Evolutionary conservation across 768 basidiomycete genomes (phyloP).

Genomic region (Crassisporium funariophilum): DNA sequence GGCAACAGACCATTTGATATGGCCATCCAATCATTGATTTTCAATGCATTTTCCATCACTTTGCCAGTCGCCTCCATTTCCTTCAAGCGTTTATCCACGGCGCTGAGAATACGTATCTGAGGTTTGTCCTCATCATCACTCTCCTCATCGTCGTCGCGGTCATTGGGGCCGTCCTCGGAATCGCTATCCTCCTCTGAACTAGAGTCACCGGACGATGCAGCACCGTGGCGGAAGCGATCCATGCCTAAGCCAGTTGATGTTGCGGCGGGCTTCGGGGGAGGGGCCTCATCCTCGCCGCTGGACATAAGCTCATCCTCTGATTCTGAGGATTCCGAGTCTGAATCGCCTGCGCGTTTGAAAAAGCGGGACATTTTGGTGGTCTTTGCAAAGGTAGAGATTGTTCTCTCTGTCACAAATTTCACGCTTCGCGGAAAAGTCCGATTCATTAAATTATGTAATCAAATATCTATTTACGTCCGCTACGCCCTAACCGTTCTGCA

Average conservation of each 20-base stretch:
- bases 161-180: constrained; percentile 52
- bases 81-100: constrained; percentile 87
- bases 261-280: constrained; percentile 47
- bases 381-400: constrained; percentile 1
- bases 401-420: background rate
- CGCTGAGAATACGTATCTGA: constrained; percentile 79
- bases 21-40: constrained; percentile 95
- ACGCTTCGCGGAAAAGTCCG: constrained; percentile 10
- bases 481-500: constrained; percentile 9
- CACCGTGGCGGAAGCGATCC: background rate
- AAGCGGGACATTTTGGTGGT: constrained; percentile 74
- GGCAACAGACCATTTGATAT: constrained; percentile 78
- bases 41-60: constrained; percentile 90
- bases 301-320: constrained; percentile 82
- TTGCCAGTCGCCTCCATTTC: constrained; percentile 95
- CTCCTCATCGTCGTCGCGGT: constrained; percentile 34
- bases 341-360: constrained; percentile 84
- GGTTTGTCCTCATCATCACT: constrained; percentile 72
- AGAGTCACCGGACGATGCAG: constrained; percentile 47
- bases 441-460: constrained; percentile 14
- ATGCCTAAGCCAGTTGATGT: constrained; percentile 55
- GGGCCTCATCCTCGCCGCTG: constrained; percentile 71
- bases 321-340: constrained; percentile 71
- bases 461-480: background rate
- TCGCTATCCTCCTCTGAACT: constrained; percentile 60